These are phyloP conservation scores for Chamaenerion angustifolium DNA, from an alignment of 345 rosid genomes.

Conservation along the genomic window DNA sequence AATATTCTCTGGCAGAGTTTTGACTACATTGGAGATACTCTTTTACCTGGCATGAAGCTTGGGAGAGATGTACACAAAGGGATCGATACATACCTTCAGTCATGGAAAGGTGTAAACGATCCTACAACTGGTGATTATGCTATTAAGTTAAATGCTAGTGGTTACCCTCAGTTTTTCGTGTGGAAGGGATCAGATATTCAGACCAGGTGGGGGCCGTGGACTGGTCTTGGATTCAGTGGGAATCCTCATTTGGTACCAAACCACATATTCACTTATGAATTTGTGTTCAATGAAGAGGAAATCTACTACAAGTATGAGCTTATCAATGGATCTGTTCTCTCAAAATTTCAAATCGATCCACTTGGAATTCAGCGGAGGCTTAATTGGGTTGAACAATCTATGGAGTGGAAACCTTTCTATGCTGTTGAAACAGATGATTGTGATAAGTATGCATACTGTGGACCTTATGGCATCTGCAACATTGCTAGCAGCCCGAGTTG, in stretches of 20 bases:
- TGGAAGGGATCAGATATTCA: slow-evolving; percentile 5
- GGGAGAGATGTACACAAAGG: slow-evolving; percentile 11
- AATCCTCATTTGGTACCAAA: slow-evolving; percentile 14
- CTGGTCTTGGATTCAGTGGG: slow-evolving; percentile 24
- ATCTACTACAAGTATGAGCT: slow-evolving; percentile 17
- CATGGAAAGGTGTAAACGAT: slow-evolving; percentile 28
- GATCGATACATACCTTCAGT: neutral
- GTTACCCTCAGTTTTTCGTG: slow-evolving; percentile 21
- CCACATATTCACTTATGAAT: slow-evolving; percentile 10
- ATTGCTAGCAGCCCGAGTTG: slow-evolving; percentile 25
- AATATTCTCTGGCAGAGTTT: slow-evolving; percentile 32
- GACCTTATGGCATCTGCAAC: slow-evolving; percentile 24
- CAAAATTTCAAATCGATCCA: slow-evolving; percentile 12
- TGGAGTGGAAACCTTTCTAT: slow-evolving; percentile 18
- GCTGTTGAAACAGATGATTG: slow-evolving; percentile 29
- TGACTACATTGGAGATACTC: slow-evolving; percentile 22
- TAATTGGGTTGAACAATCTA: slow-evolving; percentile 8
- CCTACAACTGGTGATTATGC: slow-evolving; percentile 20
- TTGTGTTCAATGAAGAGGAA: slow-evolving; percentile 13
- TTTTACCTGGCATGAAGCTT: slow-evolving; percentile 29
- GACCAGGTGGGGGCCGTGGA: slow-evolving; percentile 28
- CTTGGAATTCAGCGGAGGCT: slow-evolving; percentile 15
- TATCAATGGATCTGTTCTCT: slow-evolving; percentile 5
- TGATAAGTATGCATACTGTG: slow-evolving; percentile 26
- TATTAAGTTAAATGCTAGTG: slow-evolving; percentile 8